Conservation (phyloP, 164 flowering plant genomes). For the Platanus orientalis region DNA sequence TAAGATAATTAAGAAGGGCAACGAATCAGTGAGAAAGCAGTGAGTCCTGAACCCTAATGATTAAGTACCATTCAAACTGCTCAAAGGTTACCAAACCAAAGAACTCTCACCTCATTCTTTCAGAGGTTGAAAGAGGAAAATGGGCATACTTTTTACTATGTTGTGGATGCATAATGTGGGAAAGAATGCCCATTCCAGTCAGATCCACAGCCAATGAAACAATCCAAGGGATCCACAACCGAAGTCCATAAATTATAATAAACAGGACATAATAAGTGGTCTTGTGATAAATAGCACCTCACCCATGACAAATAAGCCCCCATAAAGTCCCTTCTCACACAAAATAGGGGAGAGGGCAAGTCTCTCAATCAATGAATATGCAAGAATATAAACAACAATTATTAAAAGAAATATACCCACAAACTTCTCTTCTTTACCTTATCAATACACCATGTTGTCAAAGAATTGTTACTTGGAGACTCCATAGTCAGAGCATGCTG, state of each 20-base stretch:
- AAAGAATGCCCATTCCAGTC: constrained; percentile 53
- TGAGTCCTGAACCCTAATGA: too few species aligned
- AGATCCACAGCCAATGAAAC: constrained; percentile 67
- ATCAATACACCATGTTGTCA: not conserved
- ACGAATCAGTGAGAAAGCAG: not conserved
- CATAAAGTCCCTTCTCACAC: constrained; percentile 69
- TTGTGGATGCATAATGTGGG: constrained; percentile 28
- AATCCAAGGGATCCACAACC: constrained; percentile 93
- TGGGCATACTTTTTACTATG: constrained; percentile 19
- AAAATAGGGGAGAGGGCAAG: constrained; percentile 54
- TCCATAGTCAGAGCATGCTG: constrained; percentile 32
- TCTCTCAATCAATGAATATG: constrained; percentile 40
- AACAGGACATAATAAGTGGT: constrained; percentile 86
- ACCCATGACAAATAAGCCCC: constrained; percentile 59
- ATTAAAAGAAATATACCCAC: not conserved
- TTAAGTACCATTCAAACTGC: not conserved
- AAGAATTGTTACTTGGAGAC: constrained; percentile 42
- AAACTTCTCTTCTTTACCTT: not conserved
- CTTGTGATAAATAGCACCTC: constrained; percentile 71
- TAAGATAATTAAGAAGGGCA: not conserved
- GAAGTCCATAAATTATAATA: constrained; percentile 74
- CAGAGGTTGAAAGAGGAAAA: constrained; percentile 41
- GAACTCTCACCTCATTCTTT: constrained; percentile 70
- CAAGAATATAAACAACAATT: constrained; percentile 7
- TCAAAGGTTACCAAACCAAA: constrained; percentile 1